phyloP scores from a whole-genome alignment of 2,329 filamentous ascomycete species.

The Falciphora oryzae region DNA sequence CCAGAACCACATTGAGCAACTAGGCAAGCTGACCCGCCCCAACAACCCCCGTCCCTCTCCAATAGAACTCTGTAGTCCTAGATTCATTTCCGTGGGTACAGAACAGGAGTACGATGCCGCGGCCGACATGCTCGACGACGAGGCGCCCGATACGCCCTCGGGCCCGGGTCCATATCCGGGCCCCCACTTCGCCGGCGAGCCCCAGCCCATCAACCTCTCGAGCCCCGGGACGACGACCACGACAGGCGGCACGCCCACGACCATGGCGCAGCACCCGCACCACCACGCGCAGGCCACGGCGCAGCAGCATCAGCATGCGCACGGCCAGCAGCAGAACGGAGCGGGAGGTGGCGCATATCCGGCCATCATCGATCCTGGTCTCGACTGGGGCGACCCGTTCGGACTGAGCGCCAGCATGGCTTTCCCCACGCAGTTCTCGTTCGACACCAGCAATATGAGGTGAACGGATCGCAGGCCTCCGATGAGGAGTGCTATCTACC shows the following conservation, averaged over 20 bases:
- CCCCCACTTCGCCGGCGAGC: constrained; percentile 42
- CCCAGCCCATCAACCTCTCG: constrained; percentile 36
- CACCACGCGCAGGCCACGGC: constrained; percentile 11
- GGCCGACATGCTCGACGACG: constrained; percentile 81
- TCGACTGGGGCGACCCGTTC: constrained; percentile 83
- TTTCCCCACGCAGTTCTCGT: constrained; percentile 75
- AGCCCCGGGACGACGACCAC: constrained; percentile 28
- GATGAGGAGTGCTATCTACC: no score
- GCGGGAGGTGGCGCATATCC: constrained; percentile 40
- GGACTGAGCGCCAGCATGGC: constrained; percentile 92
- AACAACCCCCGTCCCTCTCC: constrained; percentile 28
- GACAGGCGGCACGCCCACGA: constrained; percentile 28
- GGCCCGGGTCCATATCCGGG: constrained; percentile 61
- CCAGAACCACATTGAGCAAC: constrained; percentile 90
- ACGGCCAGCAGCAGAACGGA: constrained; percentile 41
- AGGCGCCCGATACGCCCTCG: constrained; percentile 50
- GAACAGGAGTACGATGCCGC: constrained; percentile 97
- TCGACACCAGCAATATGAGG: constrained; percentile 55
- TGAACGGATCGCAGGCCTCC: constrained; percentile 15
- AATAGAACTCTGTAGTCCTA: constrained; percentile 61
- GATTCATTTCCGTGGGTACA: constrained; percentile 61
- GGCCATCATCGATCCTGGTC: constrained; percentile 70
- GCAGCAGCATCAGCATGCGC: constrained; percentile 18
- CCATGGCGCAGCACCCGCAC: constrained; percentile 24
- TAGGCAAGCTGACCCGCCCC: constrained; percentile 68